phyloP scores from a whole-genome alignment of 495 filamentous ascomycete genomes.

The Podospora tetraspora region DNA sequence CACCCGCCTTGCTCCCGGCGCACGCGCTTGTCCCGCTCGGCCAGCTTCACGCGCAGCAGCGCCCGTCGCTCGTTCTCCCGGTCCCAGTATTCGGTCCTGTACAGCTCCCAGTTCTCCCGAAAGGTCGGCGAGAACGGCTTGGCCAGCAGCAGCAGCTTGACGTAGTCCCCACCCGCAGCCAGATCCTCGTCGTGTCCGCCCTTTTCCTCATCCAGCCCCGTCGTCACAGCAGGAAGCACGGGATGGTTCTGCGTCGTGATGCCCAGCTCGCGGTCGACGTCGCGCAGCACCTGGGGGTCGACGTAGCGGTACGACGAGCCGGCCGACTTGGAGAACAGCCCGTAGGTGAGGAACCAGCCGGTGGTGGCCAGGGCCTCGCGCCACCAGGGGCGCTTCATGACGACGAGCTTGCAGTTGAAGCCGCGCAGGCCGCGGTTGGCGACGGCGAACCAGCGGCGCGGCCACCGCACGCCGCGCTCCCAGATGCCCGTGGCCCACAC shows the following conservation, averaged over 20 bases:
- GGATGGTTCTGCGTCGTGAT: conserved; percentile 38
- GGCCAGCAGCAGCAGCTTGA: conserved; percentile 84
- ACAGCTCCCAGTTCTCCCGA: conserved; percentile 95
- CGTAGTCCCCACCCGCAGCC: conserved; percentile 79
- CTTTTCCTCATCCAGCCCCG: conserved; percentile 42
- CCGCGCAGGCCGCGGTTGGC: conserved; percentile 83
- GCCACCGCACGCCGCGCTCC: conserved; percentile 92
- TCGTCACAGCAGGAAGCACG: conserved; percentile 30
- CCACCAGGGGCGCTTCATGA: conserved; percentile 79
- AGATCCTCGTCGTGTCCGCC: conserved; percentile 77
- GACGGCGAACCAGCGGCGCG: conserved; percentile 79
- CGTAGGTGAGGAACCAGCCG: conserved; percentile 71
- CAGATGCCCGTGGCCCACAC: conserved; percentile 94
- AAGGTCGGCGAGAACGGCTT: conserved; percentile 95
- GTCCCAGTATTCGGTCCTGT: conserved; percentile 92
- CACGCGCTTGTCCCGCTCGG: conserved; percentile 57
- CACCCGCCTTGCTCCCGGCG: conserved; percentile 67
- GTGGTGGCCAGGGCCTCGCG: conserved; percentile 64
- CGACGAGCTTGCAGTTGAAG: conserved; percentile 93
- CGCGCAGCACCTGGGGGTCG: conserved; percentile 48
- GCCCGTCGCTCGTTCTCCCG: conserved; percentile 86
- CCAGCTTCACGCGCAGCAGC: conserved; percentile 61
- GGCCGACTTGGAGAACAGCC: conserved; percentile 57
- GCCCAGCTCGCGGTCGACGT: conserved; percentile 47
- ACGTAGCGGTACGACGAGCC: conserved; percentile 63